Conservation (phyloP, 352 stramenopile genomes). For the Elongisporangium anandrum region DNA sequence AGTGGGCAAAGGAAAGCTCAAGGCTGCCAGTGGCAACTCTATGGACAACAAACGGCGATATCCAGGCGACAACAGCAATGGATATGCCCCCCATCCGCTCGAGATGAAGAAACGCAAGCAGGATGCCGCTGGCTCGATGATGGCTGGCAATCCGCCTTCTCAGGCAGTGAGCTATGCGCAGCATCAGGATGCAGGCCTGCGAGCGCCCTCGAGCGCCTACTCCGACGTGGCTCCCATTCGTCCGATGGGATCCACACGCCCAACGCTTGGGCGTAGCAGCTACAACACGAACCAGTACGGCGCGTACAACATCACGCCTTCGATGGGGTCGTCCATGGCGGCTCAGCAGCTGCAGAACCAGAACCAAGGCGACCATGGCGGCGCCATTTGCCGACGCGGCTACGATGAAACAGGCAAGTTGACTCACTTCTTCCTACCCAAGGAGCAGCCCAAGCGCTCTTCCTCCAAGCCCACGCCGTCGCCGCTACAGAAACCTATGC, state of each 20-base stretch:
- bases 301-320: conserved; percentile 49
- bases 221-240: conserved; percentile 51
- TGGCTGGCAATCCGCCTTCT: conserved; percentile 19
- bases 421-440: conserved; percentile 70
- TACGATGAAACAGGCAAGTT: conserved; percentile 78
- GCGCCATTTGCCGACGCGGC: conserved; percentile 45
- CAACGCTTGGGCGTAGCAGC: conserved; percentile 44
- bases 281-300: conserved; percentile 73
- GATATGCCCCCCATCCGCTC: conserved; percentile 12
- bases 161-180: conserved; percentile 34
- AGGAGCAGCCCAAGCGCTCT: conserved; percentile 15
- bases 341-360: background rate
- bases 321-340: conserved; percentile 1
- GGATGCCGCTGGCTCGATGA: conserved; percentile 15
- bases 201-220: conserved; percentile 37
- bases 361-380: conserved; percentile 12
- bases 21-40: conserved; percentile 12
- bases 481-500: conserved; percentile 33
- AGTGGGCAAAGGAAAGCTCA: conserved; percentile 26
- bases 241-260: conserved; percentile 23
- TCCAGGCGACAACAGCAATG: conserved; percentile 13
- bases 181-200: background rate
- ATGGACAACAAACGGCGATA: conserved; percentile 26
- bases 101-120: conserved; percentile 65
- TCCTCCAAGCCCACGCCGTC: background rate